Base-by-base conservation (phyloP, 1,284 basidiomycete species). In the Ganoderma lucidum region DNA sequence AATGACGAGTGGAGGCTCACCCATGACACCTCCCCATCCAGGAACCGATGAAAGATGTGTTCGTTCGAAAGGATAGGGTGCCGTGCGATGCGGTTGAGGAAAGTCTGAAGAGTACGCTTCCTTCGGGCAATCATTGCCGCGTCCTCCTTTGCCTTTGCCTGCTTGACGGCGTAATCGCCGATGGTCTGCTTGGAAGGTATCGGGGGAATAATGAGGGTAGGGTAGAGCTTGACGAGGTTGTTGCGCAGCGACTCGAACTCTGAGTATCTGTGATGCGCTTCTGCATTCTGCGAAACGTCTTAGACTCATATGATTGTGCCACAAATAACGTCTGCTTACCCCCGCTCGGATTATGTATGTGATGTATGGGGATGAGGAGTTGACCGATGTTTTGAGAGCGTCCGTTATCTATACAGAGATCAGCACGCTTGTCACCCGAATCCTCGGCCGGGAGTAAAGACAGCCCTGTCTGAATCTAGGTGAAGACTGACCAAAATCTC, bases 181-280 rank as follows among this genome's bases (percentile, higher is more conserved):
- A 99, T 86, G 2, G 93, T 94, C 82, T 99, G 97, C 82, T 99
- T 99, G 4, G 95, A 96, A 0, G 98, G 98, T 71, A 99, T 98
- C 45, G 98, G 98, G 0, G 98, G 97, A 71, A 99, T 93, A 77
- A 99, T 99, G 74, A 97, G 84, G 15, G 97, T 98, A 0, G 98
- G 98, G 80, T 99, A 98, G 64, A 99, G 86, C 73, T 91, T 94
- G 59, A 91, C 86, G 60, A 99, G 88, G 67, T 89, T 93, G 66
- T 90, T 87, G 65, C 98, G 91, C 59, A 99, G 85, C 30, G 96
- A 96, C 81, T 99, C 96, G 80, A 99, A 99, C 78, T 99, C 96
- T 5, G 97, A 99, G 81, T 99, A 99, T 48, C 98, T 89, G 75
- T 98, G 94, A 60, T 92, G 89, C 6, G 95, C 90, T 76, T 95